Percentiles rank a stretch among this genome's conserved stretches.
phyloP scores from a whole-genome alignment of 108 stramenopile genomes.

The Epithemia pelagica region DNA sequence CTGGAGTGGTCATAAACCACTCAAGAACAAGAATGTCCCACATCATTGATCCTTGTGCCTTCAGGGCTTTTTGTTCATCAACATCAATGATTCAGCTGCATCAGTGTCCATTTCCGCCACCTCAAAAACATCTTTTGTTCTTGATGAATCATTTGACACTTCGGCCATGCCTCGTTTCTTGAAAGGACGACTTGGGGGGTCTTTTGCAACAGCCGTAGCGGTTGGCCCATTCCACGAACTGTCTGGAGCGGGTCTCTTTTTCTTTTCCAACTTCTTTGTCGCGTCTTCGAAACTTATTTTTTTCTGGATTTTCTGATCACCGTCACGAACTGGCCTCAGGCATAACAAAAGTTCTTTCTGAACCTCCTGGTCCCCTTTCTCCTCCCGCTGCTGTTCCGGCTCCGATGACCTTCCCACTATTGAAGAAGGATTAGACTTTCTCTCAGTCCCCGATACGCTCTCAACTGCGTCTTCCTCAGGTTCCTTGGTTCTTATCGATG shows the following conservation, averaged over 20 bases:
- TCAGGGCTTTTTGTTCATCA: not conserved
- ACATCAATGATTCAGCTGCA: not conserved
- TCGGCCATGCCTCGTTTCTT: not conserved
- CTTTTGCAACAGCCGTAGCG: not conserved
- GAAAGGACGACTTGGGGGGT: not conserved
- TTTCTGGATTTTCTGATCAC: slow-evolving; percentile 16
- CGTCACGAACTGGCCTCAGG: slow-evolving; percentile 71
- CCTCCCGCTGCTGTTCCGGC: not conserved
- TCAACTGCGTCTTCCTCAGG: slow-evolving; percentile 30
- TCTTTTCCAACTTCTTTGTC: not conserved
- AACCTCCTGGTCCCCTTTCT: slow-evolving; percentile 6
- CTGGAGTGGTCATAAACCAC: too few species aligned
- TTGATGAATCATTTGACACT: not conserved
- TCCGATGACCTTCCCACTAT: not conserved
- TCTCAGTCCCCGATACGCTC: slow-evolving; percentile 6
- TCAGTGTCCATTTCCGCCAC: not conserved
- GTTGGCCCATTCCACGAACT: not conserved
- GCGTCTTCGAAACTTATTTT: not conserved
- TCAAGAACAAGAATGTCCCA: too few species aligned
- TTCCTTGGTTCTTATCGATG: slow-evolving; percentile 54
- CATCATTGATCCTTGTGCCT: too few species aligned
- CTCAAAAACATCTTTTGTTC: not conserved
- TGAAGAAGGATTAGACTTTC: slow-evolving; percentile 6
- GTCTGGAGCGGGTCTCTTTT: not conserved
- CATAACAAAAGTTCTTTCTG: slow-evolving; percentile 67